phyloP scores from a whole-genome alignment of 2,329 filamentous ascomycete genomes.

The Arthroderma sp. region DNA sequence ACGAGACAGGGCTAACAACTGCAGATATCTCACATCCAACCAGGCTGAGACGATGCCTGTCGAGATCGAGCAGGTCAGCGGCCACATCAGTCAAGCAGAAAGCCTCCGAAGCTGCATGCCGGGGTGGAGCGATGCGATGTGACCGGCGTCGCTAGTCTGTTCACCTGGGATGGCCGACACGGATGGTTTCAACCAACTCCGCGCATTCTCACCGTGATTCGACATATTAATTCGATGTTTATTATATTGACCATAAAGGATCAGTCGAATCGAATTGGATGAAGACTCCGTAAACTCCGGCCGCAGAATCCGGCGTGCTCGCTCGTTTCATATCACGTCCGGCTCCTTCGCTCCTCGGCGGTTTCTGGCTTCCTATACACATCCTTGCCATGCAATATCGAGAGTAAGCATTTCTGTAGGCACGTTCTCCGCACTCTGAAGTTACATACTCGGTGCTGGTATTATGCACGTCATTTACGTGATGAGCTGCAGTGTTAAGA shows the following conservation, averaged over 20 bases:
- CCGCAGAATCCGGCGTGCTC: not conserved
- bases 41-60: not conserved
- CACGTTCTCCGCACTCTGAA: too few relatives aligned
- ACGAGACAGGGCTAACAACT: not conserved
- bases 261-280: not conserved
- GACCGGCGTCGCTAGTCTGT: not conserved
- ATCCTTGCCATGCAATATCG: not conserved
- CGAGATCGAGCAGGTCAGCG: not conserved
- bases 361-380: not conserved
- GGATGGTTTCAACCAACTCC: not conserved
- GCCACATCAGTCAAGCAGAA: not conserved
- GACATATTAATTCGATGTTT: not conserved
- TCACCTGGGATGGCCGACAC: not conserved
- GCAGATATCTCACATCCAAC: not conserved
- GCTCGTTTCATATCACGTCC: not conserved
- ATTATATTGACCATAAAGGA: too few relatives aligned
- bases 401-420: not conserved
- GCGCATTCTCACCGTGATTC: not conserved
- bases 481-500: too few relatives aligned
- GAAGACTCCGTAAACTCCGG: not conserved
- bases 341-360: not conserved
- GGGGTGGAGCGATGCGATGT: conserved; percentile 2
- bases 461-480: too few relatives aligned
- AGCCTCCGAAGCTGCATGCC: not conserved
- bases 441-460: not conserved